phyloP scores from a whole-genome alignment of 2,329 filamentous ascomycete species.

The Neonectria hederae region DNA sequence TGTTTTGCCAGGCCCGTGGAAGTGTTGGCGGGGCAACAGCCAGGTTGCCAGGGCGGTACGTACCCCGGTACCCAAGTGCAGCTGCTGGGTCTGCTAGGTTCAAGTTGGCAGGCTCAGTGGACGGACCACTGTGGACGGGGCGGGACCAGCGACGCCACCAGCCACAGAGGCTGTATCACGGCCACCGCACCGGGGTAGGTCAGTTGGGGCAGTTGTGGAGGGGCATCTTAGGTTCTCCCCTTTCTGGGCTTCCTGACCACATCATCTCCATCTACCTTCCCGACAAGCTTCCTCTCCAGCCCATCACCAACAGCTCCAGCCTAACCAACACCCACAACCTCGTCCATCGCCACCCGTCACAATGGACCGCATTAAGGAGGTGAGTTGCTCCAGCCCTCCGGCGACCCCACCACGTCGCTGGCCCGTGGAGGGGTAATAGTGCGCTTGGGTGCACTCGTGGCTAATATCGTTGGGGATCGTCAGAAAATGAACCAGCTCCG shows the following conservation, averaged over 20 bases:
- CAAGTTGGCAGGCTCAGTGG: constrained; percentile 1
- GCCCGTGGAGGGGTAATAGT: constrained; percentile 43
- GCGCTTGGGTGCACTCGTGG: constrained; percentile 22
- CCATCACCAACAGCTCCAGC: constrained; percentile 36
- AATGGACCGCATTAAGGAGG: constrained; percentile 93
- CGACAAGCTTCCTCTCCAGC: constrained; percentile 46
- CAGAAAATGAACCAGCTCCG: constrained; percentile 97
- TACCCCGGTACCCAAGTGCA: not conserved
- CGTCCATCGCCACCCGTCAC: constrained; percentile 44
- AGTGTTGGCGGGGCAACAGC: constrained; percentile 45
- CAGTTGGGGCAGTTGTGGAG: constrained; percentile 45
- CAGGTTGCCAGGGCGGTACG: constrained; percentile 4
- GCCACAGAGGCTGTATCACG: constrained; percentile 41
- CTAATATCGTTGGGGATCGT: constrained; percentile 36
- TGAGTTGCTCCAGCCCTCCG: constrained; percentile 57
- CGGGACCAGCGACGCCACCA: constrained; percentile 35
- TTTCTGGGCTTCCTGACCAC: constrained; percentile 48
- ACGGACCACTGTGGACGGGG: not conserved
- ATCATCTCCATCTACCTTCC: constrained; percentile 45
- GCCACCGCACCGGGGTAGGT: constrained; percentile 33
- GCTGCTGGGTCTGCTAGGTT: not conserved
- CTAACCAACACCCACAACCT: constrained; percentile 19
- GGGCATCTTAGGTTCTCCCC: constrained; percentile 48
- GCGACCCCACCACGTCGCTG: constrained; percentile 46
- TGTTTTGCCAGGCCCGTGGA: constrained; percentile 36